phyloP scores from a whole-genome alignment of 1,284 basidiomycete genomes.

The Mycena citricolor region DNA sequence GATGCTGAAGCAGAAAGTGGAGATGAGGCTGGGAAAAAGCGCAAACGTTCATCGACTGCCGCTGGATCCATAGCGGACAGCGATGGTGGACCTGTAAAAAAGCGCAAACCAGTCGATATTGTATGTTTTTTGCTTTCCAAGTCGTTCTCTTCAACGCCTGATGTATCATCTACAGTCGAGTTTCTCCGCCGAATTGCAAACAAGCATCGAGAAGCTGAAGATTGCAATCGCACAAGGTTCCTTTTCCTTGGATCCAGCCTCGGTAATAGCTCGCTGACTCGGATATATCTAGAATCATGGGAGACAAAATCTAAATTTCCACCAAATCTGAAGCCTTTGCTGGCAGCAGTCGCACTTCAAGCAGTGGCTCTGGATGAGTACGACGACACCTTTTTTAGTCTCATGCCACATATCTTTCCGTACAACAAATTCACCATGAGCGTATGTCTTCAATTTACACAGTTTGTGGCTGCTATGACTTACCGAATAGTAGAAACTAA shows the following conservation, averaged over 20 bases:
- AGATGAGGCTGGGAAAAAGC: conserved; percentile 43
- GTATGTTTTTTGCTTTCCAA: conserved; percentile 44
- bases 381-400: conserved; percentile 87
- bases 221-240: conserved; percentile 43
- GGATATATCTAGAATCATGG: conserved; percentile 73
- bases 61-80: too few relatives aligned
- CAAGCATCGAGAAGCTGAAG: conserved; percentile 62
- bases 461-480: conserved; percentile 1
- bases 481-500: conserved; percentile 62
- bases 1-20: conserved; percentile 28
- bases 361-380: conserved; percentile 87
- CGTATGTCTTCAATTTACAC: conserved; percentile 38
- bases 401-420: conserved; percentile 85
- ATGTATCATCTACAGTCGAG: conserved; percentile 36
- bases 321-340: conserved; percentile 70
- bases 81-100: conserved; percentile 52
- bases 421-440: conserved; percentile 92
- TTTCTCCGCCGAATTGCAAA: conserved; percentile 71
- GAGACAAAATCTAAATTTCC: conserved; percentile 88
- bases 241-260: not conserved
- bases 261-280: not conserved
- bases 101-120: conserved; percentile 66
- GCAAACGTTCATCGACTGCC: conserved; percentile 49
- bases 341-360: conserved; percentile 71
- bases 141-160: conserved; percentile 2